These are phyloP conservation scores for Apiospora sp. DNA, from an alignment of 2,329 filamentous ascomycete species.

Conservation along the genomic window DNA sequence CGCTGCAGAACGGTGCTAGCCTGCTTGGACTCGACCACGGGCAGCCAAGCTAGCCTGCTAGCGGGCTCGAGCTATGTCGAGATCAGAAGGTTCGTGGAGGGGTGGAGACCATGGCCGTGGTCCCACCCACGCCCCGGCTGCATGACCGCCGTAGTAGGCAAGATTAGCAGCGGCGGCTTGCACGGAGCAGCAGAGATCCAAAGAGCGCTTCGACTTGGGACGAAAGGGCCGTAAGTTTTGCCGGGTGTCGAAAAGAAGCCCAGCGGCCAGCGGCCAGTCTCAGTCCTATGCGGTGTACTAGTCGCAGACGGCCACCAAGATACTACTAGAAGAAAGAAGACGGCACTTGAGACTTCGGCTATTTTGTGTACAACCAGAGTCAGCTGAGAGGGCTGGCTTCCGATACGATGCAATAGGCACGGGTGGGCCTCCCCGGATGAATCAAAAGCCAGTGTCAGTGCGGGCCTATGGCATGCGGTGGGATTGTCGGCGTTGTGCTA, in stretches of 20 bases:
- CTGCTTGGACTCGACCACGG: slow-evolving; percentile 7
- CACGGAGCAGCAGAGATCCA: not conserved
- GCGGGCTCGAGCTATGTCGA: not conserved
- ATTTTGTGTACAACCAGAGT: not conserved
- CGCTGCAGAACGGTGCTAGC: not conserved
- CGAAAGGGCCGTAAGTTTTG: slow-evolving; percentile 1
- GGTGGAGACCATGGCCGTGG: slow-evolving; percentile 11
- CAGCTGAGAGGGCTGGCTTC: slow-evolving; percentile 15
- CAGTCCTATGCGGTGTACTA: not conserved
- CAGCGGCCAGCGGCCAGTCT: not conserved
- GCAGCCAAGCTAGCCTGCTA: not conserved
- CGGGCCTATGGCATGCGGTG: slow-evolving; percentile 2
- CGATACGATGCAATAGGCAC: slow-evolving; percentile 8
- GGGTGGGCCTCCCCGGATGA: slow-evolving; percentile 15
- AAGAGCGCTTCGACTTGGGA: not conserved
- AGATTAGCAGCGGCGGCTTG: slow-evolving; percentile 20
- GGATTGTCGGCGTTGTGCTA: not conserved
- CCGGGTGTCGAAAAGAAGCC: not conserved
- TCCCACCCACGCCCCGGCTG: slow-evolving; percentile 5
- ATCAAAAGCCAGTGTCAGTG: slow-evolving; percentile 1
- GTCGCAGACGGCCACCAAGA: not conserved
- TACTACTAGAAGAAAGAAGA: not conserved
- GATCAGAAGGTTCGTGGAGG: slow-evolving; percentile 21
- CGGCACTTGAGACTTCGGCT: slow-evolving; percentile 19
- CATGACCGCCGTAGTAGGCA: slow-evolving; percentile 14